phyloP scores from a whole-genome alignment of 2,329 filamentous ascomycete species.

The Diplodia seriata region DNA sequence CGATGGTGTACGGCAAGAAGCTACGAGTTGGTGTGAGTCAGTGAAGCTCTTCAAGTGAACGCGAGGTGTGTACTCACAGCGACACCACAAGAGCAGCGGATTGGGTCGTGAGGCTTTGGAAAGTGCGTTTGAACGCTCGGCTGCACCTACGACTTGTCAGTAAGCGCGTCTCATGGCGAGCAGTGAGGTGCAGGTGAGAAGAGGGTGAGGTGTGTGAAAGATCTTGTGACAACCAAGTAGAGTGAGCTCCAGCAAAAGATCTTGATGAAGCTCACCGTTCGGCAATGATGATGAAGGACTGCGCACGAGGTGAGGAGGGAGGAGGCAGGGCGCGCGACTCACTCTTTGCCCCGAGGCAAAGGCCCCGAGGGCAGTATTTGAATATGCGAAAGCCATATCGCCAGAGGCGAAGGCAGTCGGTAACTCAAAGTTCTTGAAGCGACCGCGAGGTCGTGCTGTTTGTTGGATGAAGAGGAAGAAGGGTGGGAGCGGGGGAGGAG shows the following conservation, averaged over 20 bases:
- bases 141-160: neutral
- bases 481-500: neutral
- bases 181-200: neutral
- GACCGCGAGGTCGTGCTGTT: neutral
- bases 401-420: neutral
- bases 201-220: neutral
- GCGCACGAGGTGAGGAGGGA: neutral
- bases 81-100: too few species aligned
- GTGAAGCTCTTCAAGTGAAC: too few species aligned
- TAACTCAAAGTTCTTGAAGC: accelerated
- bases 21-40: too few species aligned
- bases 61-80: too few species aligned
- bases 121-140: neutral
- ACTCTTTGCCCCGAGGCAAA: neutral
- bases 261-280: neutral
- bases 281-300: neutral
- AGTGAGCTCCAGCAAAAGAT: neutral
- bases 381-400: neutral
- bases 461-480: slow-evolving; percentile 2
- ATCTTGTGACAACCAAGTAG: neutral
- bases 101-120: neutral
- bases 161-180: neutral
- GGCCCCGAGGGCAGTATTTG: neutral
- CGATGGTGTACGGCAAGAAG: too few species aligned
- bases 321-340: neutral